Conservation (phyloP, 192 early-diverging fungal genomes). For the Spinellus fusiger region DNA sequence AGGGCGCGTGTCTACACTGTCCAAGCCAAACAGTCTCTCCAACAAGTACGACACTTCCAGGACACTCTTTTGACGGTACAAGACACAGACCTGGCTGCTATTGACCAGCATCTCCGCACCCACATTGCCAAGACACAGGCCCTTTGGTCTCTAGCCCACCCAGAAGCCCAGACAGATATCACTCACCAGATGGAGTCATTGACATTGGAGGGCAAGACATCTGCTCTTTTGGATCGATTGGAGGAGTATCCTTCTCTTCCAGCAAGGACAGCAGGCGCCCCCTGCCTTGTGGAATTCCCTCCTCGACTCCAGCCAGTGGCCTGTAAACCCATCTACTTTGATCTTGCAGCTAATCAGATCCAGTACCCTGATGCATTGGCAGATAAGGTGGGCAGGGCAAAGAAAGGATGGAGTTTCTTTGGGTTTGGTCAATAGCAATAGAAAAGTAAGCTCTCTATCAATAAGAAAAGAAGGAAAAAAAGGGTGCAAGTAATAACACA, state of each 20-base stretch:
- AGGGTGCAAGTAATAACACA: neutral
- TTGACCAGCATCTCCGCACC: constrained; percentile 42
- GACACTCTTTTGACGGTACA: constrained; percentile 39
- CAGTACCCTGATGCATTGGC: constrained; percentile 41
- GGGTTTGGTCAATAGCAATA: constrained; percentile 19
- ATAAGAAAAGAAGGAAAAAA: neutral
- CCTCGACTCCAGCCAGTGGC: constrained; percentile 57
- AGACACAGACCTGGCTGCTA: constrained; percentile 27
- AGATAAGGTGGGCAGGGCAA: constrained; percentile 11
- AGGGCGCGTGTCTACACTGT: constrained; percentile 47
- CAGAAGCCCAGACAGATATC: constrained; percentile 6
- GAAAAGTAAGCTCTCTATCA: neutral
- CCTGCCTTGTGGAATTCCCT: constrained; percentile 62
- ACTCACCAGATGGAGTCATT: constrained; percentile 33
- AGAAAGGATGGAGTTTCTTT: constrained; percentile 15
- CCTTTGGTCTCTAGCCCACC: constrained; percentile 41
- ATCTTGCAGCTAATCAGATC: constrained; percentile 66
- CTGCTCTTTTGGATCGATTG: constrained; percentile 48
- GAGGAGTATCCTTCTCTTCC: constrained; percentile 46
- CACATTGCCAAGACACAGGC: constrained; percentile 52
- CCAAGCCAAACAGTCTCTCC: constrained; percentile 40
- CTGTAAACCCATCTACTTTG: constrained; percentile 75
- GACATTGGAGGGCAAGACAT: constrained; percentile 32
- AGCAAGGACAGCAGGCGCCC: constrained; percentile 5
- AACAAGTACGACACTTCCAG: constrained; percentile 24